A percentile compares a stretch with the other conserved stretches of the same genome.
Evolutionary conservation across 257 asterid genomes (phyloP).

Genomic region (Paraleonurus japonicus): DNA sequence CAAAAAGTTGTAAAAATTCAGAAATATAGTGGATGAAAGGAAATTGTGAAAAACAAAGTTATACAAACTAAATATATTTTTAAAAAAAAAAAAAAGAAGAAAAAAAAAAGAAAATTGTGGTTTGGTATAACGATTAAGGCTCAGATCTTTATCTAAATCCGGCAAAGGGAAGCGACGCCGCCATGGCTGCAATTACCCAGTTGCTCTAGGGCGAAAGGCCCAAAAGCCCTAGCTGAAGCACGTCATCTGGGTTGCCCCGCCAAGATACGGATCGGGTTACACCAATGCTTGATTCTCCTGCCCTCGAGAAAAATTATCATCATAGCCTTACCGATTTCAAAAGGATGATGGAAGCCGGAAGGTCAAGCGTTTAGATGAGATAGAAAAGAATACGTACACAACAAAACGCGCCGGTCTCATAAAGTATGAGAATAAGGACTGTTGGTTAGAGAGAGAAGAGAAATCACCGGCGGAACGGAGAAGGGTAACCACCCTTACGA

Average conservation of each 20-base stretch:
- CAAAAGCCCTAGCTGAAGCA: not conserved
- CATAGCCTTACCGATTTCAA: constrained; percentile 17
- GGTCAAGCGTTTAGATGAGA: not conserved
- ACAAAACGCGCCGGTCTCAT: not conserved
- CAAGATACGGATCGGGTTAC: constrained; percentile 32
- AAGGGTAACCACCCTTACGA: constrained; percentile 44
- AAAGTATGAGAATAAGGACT: not conserved
- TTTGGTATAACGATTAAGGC: not conserved
- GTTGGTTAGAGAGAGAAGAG: constrained; percentile 5
- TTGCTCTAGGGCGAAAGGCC: not conserved
- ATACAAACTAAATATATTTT: not conserved
- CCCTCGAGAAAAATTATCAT: constrained; percentile 21
- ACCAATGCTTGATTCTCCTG: constrained; percentile 17
- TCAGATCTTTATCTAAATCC: constrained; percentile 1
- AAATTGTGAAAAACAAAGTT: not conserved
- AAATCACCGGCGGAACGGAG: constrained; percentile 33
- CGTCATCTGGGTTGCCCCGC: constrained; percentile 34
- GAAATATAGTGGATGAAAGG: not conserved
- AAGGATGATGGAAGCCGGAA: too few species aligned
- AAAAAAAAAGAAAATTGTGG: not conserved
- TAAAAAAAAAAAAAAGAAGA: not conserved
- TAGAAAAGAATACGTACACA: not conserved
- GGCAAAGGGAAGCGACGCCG: constrained; percentile 15
- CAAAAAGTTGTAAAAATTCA: not conserved
- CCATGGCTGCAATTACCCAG: constrained; percentile 34